Evolutionary conservation across 495 filamentous ascomycete genomes (phyloP).

Genomic region (Hapsidospora chrysogenum): DNA sequence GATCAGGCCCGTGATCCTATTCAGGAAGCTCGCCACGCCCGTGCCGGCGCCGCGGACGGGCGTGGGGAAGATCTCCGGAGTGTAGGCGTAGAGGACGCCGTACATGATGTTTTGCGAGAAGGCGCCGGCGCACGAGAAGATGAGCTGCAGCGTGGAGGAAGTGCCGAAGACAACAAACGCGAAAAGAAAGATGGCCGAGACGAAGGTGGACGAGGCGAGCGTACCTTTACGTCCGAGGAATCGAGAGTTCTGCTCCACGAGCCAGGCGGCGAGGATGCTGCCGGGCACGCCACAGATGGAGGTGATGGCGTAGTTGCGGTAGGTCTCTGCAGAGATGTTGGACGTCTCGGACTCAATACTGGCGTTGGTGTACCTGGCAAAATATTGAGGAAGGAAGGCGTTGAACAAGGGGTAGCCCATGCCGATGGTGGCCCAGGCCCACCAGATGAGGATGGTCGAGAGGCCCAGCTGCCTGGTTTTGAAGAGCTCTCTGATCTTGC

Average conservation of each 20-base stretch:
- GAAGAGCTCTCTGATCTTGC: constrained; percentile 30
- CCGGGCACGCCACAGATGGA: constrained; percentile 57
- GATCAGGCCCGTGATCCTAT: constrained; percentile 55
- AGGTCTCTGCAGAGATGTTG: constrained; percentile 22
- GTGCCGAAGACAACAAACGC: constrained; percentile 37
- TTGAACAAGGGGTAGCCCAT: constrained; percentile 66
- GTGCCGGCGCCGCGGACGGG: constrained; percentile 67
- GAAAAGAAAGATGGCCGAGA: constrained; percentile 63
- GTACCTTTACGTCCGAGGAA: constrained; percentile 60
- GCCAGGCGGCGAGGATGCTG: constrained; percentile 49
- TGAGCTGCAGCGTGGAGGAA: constrained; percentile 42
- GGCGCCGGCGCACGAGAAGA: constrained; percentile 61
- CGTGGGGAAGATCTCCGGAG: constrained; percentile 69
- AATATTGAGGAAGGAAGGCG: constrained; percentile 69
- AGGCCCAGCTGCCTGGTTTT: constrained; percentile 26
- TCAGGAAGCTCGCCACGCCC: constrained; percentile 56
- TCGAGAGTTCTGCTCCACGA: constrained; percentile 48
- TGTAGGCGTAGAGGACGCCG: constrained; percentile 75
- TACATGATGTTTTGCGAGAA: constrained; percentile 73
- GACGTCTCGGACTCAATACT: constrained; percentile 4
- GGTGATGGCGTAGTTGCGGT: constrained; percentile 65
- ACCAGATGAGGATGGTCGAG: constrained; percentile 38
- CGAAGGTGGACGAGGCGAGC: constrained; percentile 43
- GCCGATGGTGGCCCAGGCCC: constrained; percentile 37
- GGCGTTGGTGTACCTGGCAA: constrained; percentile 36